Base-by-base conservation (phyloP, 192 early-diverging fungal genomes). In the Coemansia sp. region DNA sequence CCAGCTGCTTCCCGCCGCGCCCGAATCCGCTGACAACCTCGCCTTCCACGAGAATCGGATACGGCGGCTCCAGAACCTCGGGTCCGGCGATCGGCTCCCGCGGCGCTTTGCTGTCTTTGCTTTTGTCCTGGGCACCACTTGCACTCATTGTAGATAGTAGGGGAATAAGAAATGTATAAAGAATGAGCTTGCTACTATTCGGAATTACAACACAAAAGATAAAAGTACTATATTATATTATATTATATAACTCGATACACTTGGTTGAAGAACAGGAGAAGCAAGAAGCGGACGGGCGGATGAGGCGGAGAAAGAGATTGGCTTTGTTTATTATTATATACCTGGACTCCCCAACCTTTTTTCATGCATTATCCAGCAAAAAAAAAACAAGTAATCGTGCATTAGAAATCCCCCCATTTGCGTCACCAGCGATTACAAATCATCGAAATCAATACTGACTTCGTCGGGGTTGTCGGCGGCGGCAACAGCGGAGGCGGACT, bases 1-100 rank as follows among this genome's bases (percentile, higher is more conserved):
- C 97, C 1, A 99, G 87, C 57, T 99, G 94, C 79, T 95, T 95
- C 69, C 94, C 91, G 12, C 98, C 98, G 39, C 98, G 87, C 5
- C 96, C 96, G 81, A 96, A 99, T 0, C 98, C 98, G 66, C 88
- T 86, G 39, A 91, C 86, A 12, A 99, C 97, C 5, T 50, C 69
- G 55, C 98, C 98, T 14, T 85, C 81, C 50, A 98, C 86, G 48
- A 84, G 75, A 42, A 93, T 79, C 49, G 97, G 95, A 72, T 83
- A 98, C 25, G 94, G 95, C 10, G 68, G 9, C 7, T 40, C 44
- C 16, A 67, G 20, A 1, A 12, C 20, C 20, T 85, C 76, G 0
- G 88, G 91, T 5, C 91, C 93, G 14, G 87, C 87, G 22, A 96
- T 77, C 48, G 39, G 38, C 57, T 46, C 66, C 37, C 43, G 55